Conservation (phyloP, 192 early-diverging fungal genomes). For the Rhizoclosmatium globosum region DNA sequence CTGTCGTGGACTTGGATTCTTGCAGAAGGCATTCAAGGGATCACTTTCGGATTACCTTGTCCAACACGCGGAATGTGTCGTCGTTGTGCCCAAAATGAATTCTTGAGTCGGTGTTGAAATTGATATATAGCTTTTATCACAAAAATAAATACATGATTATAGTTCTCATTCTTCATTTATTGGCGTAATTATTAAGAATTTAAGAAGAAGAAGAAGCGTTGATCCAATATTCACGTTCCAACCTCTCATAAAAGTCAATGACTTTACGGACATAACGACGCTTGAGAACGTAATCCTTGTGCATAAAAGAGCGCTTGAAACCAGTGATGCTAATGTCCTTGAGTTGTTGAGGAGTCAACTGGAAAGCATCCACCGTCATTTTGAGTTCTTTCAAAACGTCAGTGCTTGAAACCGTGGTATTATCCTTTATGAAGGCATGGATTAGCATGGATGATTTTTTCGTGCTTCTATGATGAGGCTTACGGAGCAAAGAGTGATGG, state of each 20-base stretch:
- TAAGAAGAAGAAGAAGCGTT: too few relatives aligned
- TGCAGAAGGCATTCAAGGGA: slow-evolving; percentile 50
- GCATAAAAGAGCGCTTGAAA: slow-evolving; percentile 34
- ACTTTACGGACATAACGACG: slow-evolving; percentile 13
- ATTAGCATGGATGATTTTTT: too few relatives aligned
- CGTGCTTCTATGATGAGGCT: not conserved
- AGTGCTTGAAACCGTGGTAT: slow-evolving; percentile 27
- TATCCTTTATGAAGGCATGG: not conserved
- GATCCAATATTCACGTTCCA: slow-evolving; percentile 17
- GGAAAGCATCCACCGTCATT: slow-evolving; percentile 23
- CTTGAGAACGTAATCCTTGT: slow-evolving; percentile 12
- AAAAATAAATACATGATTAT: too few relatives aligned
- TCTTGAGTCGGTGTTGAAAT: too few relatives aligned
- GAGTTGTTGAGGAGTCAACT: slow-evolving; percentile 23
- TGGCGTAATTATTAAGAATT: too few relatives aligned
- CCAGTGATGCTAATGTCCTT: slow-evolving; percentile 32
- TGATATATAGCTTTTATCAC: too few relatives aligned
- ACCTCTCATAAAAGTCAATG: slow-evolving; percentile 22
- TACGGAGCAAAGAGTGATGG: slow-evolving; percentile 22
- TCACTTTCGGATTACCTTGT: slow-evolving; percentile 52
- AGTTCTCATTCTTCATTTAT: too few relatives aligned
- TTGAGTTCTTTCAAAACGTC: slow-evolving; percentile 19
- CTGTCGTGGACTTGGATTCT: slow-evolving; percentile 13
- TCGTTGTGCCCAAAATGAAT: slow-evolving; percentile 38
- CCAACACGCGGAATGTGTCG: slow-evolving; percentile 39